phyloP scores from a whole-genome alignment of 306 rosid genomes.

The Hippophae gyantsensis region DNA sequence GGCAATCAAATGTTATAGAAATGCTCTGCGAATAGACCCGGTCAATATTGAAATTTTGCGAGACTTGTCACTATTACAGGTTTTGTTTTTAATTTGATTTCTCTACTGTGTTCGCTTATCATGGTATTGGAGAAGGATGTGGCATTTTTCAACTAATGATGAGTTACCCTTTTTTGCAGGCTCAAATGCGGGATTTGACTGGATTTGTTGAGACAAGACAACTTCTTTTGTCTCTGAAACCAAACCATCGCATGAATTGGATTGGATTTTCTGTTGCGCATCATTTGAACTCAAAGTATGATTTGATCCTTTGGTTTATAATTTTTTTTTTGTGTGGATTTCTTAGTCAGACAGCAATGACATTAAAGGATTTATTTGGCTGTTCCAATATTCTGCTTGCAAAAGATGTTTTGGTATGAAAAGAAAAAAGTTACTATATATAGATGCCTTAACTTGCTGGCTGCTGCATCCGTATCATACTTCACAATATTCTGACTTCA shows the following conservation, averaged over 20 bases:
- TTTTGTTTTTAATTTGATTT: conserved; percentile 18
- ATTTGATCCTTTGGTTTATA: conserved; percentile 10
- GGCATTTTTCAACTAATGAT: conserved; percentile 1
- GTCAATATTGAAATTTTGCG: conserved; percentile 93
- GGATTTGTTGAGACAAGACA: conserved; percentile 99
- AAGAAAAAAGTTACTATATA: too few relatives aligned
- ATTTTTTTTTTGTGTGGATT: too few relatives aligned
- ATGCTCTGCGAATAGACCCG: conserved; percentile 88
- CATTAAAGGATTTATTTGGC: too few relatives aligned
- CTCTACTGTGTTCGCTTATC: conserved; percentile 10
- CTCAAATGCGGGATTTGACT: conserved; percentile 92
- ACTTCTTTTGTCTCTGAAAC: conserved; percentile 78
- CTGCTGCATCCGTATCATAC: too few relatives aligned
- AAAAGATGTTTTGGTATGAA: too few relatives aligned
- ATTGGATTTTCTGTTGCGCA: conserved; percentile 94
- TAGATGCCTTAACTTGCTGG: too few relatives aligned
- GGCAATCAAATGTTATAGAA: conserved; percentile 92
- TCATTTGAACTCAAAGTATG: conserved; percentile 85
- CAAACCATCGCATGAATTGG: conserved; percentile 99
- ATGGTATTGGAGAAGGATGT: too few relatives aligned
- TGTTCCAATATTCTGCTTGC: too few relatives aligned
- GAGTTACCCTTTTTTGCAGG: conserved; percentile 36
- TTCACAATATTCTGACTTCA: too few relatives aligned
- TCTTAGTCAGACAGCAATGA: too few relatives aligned
- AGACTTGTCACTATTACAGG: conserved; percentile 90